A percentile compares a stretch with the other conserved stretches of the same genome.
These are phyloP conservation scores for Periconia sp. DNA, from an alignment of 2,329 filamentous ascomycete species.

Conservation along the genomic window DNA sequence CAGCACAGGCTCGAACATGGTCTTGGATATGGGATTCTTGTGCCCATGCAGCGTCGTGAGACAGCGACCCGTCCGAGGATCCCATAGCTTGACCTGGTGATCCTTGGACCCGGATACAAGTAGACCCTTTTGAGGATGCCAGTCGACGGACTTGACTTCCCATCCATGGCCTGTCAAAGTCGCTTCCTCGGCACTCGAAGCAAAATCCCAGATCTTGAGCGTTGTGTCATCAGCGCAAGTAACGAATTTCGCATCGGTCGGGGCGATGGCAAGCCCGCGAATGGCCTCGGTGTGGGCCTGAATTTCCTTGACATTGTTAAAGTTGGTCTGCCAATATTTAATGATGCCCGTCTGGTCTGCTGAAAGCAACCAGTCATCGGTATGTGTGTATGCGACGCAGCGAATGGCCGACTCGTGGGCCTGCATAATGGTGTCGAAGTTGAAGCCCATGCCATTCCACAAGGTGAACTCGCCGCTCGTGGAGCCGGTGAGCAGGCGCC, in stretches of 20 bases:
- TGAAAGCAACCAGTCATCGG: constrained; percentile 94
- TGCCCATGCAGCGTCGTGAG: constrained; percentile 93
- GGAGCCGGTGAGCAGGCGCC: constrained; percentile 85
- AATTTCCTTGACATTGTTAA: constrained; percentile 97
- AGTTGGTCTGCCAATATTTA: constrained; percentile 99
- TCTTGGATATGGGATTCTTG: constrained; percentile 96
- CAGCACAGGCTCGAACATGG: constrained; percentile 82
- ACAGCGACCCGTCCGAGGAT: constrained; percentile 86
- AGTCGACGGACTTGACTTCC: constrained; percentile 96
- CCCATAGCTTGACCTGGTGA: constrained; percentile 96
- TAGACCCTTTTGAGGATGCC: constrained; percentile 93
- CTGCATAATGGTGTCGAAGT: constrained; percentile 99
- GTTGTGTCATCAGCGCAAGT: constrained; percentile 93
- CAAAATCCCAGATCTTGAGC: constrained; percentile 96
- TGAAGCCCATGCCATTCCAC: constrained; percentile 99
- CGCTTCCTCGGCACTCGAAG: constrained; percentile 78
- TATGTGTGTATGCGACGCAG: constrained; percentile 85
- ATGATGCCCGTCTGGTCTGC: constrained; percentile 93
- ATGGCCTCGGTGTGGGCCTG: constrained; percentile 89
- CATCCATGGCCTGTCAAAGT: constrained; percentile 91
- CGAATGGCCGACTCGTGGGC: constrained; percentile 89
- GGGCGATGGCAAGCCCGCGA: constrained; percentile 87
- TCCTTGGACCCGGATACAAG: constrained; percentile 97
- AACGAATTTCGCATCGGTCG: constrained; percentile 93
- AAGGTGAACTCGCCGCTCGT: constrained; percentile 97